Evolutionary conservation across 805 yeast genomes (phyloP).

Genomic region (Candida mattraensis): DNA sequence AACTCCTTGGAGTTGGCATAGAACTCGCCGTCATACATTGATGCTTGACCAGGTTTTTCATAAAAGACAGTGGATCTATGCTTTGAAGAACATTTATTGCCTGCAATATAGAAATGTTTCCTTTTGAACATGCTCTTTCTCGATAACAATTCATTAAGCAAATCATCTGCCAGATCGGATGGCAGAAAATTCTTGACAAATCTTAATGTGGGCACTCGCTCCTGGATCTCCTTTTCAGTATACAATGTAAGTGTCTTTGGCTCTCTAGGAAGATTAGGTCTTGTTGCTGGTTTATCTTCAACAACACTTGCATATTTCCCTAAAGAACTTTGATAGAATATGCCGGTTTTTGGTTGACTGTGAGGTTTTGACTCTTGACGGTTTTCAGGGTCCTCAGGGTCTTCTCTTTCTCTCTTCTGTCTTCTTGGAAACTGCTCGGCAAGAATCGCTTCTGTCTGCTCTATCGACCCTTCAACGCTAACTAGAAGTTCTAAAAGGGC

Average conservation of each 20-base stretch:
- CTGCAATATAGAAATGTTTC: constrained; percentile 60
- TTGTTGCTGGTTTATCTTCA: neutral
- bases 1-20: constrained; percentile 19
- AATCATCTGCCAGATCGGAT: constrained; percentile 41
- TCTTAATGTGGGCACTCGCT: constrained; percentile 50
- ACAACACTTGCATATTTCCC: too few species aligned
- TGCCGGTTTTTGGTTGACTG: neutral
- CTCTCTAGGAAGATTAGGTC: neutral
- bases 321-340: neutral
- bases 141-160: constrained; percentile 43
- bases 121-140: constrained; percentile 41
- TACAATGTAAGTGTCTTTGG: constrained; percentile 35
- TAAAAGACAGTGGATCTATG: constrained; percentile 42
- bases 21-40: constrained; percentile 29
- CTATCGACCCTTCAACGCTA: constrained; percentile 54
- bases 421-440: constrained; percentile 35
- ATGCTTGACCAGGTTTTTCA: neutral
- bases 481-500: constrained; percentile 50
- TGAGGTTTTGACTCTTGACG: too few species aligned
- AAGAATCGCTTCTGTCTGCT: constrained; percentile 41
- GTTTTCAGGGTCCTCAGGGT: neutral
- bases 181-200: constrained; percentile 56
- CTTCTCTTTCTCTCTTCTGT: constrained; percentile 7
- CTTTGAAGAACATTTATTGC: constrained; percentile 58
- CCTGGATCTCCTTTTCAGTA: constrained; percentile 51